These are phyloP conservation scores for Pseudovirgaria hyperparasitica DNA, from an alignment of 2,329 filamentous ascomycete genomes.

Conservation along the genomic window DNA sequence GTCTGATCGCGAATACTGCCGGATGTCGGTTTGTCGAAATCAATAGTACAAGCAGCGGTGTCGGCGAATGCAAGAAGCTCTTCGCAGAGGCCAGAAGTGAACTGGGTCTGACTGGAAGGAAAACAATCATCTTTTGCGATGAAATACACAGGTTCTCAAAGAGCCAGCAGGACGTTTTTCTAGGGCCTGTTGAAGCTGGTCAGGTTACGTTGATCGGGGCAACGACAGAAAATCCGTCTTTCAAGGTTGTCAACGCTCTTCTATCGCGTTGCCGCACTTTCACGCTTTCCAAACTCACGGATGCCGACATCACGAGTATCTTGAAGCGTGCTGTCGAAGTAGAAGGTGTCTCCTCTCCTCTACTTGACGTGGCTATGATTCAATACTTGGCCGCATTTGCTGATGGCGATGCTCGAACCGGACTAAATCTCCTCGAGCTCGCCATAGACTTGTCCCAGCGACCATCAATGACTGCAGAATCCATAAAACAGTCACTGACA, in stretches of 20 bases:
- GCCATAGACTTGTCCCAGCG: constrained; percentile 63
- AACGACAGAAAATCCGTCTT: constrained; percentile 93
- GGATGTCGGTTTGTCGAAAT: constrained; percentile 87
- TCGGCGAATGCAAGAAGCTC: constrained; percentile 84
- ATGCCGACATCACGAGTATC: constrained; percentile 61
- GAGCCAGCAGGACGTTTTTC: constrained; percentile 85
- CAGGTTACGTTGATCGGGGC: constrained; percentile 86
- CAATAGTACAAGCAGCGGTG: constrained; percentile 80
- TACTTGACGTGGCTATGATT: constrained; percentile 68
- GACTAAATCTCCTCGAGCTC: constrained; percentile 82
- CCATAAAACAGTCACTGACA: constrained; percentile 71
- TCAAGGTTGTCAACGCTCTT: constrained; percentile 80
- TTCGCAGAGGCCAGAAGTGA: constrained; percentile 78
- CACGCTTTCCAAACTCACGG: constrained; percentile 62
- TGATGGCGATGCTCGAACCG: constrained; percentile 86
- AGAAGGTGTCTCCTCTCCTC: constrained; percentile 40
- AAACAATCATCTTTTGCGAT: constrained; percentile 95
- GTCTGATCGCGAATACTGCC: constrained; percentile 73
- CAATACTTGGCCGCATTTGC: constrained; percentile 73
- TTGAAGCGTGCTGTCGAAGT: constrained; percentile 59
- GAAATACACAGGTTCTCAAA: constrained; percentile 91
- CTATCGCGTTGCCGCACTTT: constrained; percentile 86
- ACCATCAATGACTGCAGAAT: constrained; percentile 54
- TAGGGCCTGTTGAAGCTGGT: constrained; percentile 83
- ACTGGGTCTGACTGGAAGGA: constrained; percentile 65